Evolutionary conservation across 2,329 filamentous ascomycete genomes (phyloP).

Genomic region (Neonectria punicea): DNA sequence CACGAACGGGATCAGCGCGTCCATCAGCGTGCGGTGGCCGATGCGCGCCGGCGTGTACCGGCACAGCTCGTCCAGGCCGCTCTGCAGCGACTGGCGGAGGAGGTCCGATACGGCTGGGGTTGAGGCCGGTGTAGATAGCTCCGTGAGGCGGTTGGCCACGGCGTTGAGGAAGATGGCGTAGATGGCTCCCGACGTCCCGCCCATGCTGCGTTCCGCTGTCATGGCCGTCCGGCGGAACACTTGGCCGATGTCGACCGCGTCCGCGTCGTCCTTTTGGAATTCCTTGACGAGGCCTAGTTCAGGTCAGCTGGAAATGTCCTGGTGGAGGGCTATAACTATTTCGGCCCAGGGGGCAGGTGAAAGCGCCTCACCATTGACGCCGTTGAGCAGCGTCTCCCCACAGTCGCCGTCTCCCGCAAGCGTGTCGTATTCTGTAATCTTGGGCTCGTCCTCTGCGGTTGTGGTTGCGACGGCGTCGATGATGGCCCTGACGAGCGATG

Average conservation of each 20-base stretch:
- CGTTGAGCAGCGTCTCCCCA: constrained; percentile 45
- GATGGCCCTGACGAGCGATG: constrained; percentile 32
- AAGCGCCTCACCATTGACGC: constrained; percentile 31
- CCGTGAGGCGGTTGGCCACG: constrained; percentile 57
- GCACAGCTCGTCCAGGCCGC: constrained; percentile 37
- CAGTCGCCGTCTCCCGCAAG: constrained; percentile 50
- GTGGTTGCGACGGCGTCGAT: constrained; percentile 33
- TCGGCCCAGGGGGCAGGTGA: not conserved
- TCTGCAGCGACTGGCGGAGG: constrained; percentile 28
- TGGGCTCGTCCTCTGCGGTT: constrained; percentile 53
- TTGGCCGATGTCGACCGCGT: constrained; percentile 35
- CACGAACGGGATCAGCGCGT: constrained; percentile 77
- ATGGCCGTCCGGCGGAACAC: constrained; percentile 36
- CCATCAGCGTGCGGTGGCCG: constrained; percentile 78
- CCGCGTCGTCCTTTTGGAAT: constrained; percentile 29
- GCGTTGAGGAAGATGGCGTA: constrained; percentile 83
- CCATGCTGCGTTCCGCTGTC: constrained; percentile 71
- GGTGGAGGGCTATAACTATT: not conserved
- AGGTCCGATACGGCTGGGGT: constrained; percentile 7
- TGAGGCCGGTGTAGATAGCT: constrained; percentile 6
- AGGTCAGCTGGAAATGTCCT: constrained; percentile 6
- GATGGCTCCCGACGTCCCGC: constrained; percentile 79
- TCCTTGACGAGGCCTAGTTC: constrained; percentile 36
- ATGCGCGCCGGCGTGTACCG: constrained; percentile 76
- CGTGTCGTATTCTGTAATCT: constrained; percentile 45